phyloP scores from a whole-genome alignment of 257 asterid species.

The Cinchona pubescens region DNA sequence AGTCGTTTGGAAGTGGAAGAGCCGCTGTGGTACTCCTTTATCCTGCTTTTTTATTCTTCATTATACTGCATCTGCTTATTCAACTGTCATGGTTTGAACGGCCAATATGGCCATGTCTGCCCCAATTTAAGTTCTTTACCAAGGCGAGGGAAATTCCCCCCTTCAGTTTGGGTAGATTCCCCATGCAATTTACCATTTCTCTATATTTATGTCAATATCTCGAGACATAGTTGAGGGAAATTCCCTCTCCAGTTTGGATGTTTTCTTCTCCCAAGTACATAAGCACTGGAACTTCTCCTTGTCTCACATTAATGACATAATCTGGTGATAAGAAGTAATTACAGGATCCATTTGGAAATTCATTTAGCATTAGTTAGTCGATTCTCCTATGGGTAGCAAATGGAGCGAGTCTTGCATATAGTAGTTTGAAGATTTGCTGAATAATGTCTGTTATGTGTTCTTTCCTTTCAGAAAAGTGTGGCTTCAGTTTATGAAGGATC shows the following conservation, averaged over 20 bases:
- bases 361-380: not conserved
- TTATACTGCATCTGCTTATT: not conserved
- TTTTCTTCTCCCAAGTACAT: no score
- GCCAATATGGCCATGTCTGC: not conserved
- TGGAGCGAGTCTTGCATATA: not conserved
- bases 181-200: not conserved
- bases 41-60: conserved; percentile 20
- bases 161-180: not conserved
- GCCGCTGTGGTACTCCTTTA: conserved; percentile 45
- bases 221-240: not conserved
- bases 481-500: conserved; percentile 59
- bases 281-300: not conserved
- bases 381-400: not conserved
- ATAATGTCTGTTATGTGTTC: conserved; percentile 5
- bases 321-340: not conserved
- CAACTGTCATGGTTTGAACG: not conserved
- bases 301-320: conserved; percentile 2
- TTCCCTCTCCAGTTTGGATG: no score
- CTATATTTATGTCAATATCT: not conserved
- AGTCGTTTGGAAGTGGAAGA: conserved; percentile 93
- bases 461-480: conserved; percentile 63
- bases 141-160: not conserved
- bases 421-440: not conserved
- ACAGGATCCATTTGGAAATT: not conserved
- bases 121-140: not conserved